Evolutionary conservation across 2,329 filamentous ascomycete species (phyloP), one percentile per base, ranked within the genome.

Genomic region (Magnaporthales sp.): DNA sequence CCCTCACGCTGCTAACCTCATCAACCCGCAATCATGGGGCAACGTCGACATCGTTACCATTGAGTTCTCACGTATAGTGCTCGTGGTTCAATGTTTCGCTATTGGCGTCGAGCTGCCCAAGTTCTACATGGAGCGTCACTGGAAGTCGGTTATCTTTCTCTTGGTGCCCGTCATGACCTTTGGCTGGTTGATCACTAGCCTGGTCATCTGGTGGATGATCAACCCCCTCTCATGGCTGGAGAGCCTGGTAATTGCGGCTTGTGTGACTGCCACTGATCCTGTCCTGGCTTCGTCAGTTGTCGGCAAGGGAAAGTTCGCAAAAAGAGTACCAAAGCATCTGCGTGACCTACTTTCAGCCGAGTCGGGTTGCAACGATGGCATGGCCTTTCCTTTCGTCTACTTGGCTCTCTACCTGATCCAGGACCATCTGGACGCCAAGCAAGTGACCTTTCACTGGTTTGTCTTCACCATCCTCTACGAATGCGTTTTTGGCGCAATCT

Each of bases 341-440:
- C 87, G 95, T 83, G 95, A 99, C 79, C 76, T 99, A 65, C 83
- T 99, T 13, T 99, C 95, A 4, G 93, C 93, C 67, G 95, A 99
- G 79, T 99, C 95, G 8, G 95, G 95, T 31, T 99, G 95, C 80
- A 99, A 99, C 83, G 95, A 99, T 77, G 95, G 95, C 79, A 99
- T 99, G 95, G 95, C 95, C 1, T 99, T 99, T 75, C 95, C 95
- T 0, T 99, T 99, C 77, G 87, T 99, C 73, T 99, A 99, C 76
- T 84, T 99, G 31, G 89, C 91, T 0, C 81, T 97, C 31, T 98
- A 97, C 77, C 85, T 98, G 62, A 91, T 98, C 70, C 87, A 90
- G 70, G 97, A 94, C 76, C 83, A 89, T 69, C 87, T 87, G 30
- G 77, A 90, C 71, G 87, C 90, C 5, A 78, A 80, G 62, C 78